Evolutionary conservation across 345 rosid species (phyloP).

Genomic region (Carallia pectinifolia): DNA sequence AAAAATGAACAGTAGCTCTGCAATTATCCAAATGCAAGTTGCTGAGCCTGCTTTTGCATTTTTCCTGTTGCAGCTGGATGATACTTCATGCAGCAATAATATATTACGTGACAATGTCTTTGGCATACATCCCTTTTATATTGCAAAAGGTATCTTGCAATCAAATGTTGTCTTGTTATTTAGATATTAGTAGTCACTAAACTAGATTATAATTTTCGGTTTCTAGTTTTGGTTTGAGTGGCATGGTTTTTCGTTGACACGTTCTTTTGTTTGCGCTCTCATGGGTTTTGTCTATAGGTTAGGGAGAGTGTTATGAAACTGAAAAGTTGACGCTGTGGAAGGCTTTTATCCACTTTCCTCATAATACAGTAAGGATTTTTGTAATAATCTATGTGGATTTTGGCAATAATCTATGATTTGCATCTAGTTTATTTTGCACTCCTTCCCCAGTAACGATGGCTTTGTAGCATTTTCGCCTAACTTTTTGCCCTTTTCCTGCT

Average conservation of each 20-base stretch:
- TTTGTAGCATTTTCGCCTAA: not conserved
- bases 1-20: too few relatives aligned
- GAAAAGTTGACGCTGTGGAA: conserved; percentile 55
- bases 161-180: not conserved
- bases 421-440: conserved; percentile 6
- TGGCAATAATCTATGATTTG: not conserved
- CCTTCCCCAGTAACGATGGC: conserved; percentile 1
- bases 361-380: conserved; percentile 23
- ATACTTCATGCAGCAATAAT: conserved; percentile 31
- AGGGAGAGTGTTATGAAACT: conserved; percentile 40
- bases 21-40: not conserved
- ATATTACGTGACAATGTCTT: conserved; percentile 49
- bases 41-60: not conserved
- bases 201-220: not conserved
- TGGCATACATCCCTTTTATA: conserved; percentile 75
- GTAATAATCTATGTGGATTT: conserved; percentile 22
- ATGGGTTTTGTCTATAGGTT: conserved; percentile 38
- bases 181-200: not conserved
- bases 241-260: not conserved
- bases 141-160: conserved; percentile 56
- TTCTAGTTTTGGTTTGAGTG: not conserved
- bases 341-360: conserved; percentile 37
- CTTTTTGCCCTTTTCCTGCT: not conserved
- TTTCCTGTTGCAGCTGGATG: conserved; percentile 44
- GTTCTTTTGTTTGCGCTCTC: not conserved